Conservation (phyloP, 2,329 filamentous ascomycete genomes). For the Trichoderma semiorbis region DNA sequence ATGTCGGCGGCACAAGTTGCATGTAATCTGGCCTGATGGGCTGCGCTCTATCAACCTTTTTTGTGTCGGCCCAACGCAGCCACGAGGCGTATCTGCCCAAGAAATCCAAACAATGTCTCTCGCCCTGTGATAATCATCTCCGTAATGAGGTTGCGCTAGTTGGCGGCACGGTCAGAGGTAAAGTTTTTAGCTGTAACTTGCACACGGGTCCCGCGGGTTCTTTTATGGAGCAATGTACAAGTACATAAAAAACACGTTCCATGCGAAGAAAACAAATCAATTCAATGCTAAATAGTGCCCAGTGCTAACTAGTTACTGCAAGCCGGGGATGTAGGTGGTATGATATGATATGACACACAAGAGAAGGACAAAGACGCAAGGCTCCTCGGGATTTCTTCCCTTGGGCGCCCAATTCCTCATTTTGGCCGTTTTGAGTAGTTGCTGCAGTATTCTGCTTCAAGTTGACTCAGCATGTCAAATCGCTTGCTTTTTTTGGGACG, state of each 20-base stretch:
- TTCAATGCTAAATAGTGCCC: background rate
- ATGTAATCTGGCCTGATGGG: background rate
- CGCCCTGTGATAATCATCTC: slow-evolving; percentile 5
- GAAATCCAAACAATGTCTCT: background rate
- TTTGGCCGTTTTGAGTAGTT: background rate
- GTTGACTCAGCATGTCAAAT: background rate
- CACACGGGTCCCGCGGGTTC: background rate
- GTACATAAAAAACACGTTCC: background rate
- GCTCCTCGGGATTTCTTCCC: background rate
- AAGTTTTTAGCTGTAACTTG: background rate
- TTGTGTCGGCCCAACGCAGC: background rate
- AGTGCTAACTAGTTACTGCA: background rate
- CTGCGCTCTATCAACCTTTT: background rate
- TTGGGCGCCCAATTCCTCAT: background rate
- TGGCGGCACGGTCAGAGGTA: background rate
- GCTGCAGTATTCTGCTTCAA: background rate
- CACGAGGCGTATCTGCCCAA: background rate
- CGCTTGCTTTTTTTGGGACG: background rate
- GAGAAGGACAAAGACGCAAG: background rate
- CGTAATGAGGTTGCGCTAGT: slow-evolving; percentile 4
- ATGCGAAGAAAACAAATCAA: background rate
- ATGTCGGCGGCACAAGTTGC: background rate
- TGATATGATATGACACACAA: background rate
- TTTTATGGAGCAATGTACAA: background rate
- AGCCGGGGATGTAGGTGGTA: background rate